Evolutionary conservation across 495 filamentous ascomycete genomes (phyloP).

Genomic region (Penicillium tannophilum): DNA sequence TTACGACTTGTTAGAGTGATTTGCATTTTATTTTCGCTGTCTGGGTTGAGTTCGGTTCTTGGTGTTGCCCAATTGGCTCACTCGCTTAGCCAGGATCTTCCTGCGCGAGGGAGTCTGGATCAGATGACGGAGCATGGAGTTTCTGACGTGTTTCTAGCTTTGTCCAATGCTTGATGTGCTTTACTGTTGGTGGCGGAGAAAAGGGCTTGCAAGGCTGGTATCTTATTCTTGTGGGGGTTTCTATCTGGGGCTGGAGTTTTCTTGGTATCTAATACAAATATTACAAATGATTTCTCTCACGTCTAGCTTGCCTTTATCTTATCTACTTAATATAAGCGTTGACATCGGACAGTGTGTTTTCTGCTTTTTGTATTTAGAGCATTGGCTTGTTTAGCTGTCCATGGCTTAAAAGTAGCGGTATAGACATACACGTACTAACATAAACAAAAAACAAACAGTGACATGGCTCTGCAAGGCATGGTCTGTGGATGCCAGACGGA

Average conservation of each 20-base stretch:
- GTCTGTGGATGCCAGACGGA: neutral
- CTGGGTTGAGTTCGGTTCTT: neutral
- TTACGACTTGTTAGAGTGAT: neutral
- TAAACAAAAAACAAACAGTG: neutral
- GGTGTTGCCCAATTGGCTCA: neutral
- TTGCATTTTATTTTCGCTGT: neutral
- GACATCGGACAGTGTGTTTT: too few relatives aligned
- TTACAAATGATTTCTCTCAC: neutral
- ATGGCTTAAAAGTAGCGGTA: neutral
- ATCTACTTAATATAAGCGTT: neutral
- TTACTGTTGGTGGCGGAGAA: conserved; percentile 10
- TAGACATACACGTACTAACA: neutral
- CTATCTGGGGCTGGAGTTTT: neutral
- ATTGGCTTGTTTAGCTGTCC: neutral
- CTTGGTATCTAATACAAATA: neutral
- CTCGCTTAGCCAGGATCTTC: neutral
- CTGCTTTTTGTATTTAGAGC: too few relatives aligned
- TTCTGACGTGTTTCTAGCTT: neutral
- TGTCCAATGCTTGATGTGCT: conserved; percentile 1
- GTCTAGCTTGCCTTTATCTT: too few relatives aligned
- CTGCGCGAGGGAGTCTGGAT: neutral
- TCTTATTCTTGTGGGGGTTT: neutral
- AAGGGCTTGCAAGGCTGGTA: conserved; percentile 1
- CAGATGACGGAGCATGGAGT: neutral
- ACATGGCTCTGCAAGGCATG: neutral